A percentile compares a stretch with the other conserved stretches of the same genome.
Evolutionary conservation across 768 basidiomycete genomes (phyloP).

Genomic region (Terana coerulea): DNA sequence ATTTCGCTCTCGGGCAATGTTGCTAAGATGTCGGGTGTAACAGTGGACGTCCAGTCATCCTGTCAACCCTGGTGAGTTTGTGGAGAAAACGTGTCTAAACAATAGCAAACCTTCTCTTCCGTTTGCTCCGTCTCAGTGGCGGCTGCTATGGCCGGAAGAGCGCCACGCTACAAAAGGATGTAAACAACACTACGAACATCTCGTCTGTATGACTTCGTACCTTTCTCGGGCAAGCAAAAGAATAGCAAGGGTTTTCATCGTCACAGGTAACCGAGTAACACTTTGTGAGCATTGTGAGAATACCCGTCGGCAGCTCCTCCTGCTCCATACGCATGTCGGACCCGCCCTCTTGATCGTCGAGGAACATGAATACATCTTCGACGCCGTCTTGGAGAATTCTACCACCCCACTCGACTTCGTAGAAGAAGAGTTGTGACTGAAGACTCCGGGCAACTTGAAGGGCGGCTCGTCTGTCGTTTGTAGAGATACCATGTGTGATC

Average conservation of each 20-base stretch:
- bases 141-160: conserved; percentile 15
- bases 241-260: conserved; percentile 79
- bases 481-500: conserved; percentile 67
- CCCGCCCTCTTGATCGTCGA: conserved; percentile 72
- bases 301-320: conserved; percentile 81
- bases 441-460: conserved; percentile 86
- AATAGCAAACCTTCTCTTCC: conserved; percentile 25
- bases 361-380: conserved; percentile 91
- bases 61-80: too few relatives aligned
- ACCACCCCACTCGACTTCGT: conserved; percentile 94
- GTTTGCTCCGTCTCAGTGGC: conserved; percentile 18
- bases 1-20: conserved; percentile 75
- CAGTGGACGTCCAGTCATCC: conserved; percentile 50
- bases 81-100: too few relatives aligned
- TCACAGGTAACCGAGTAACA: conserved; percentile 89
- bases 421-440: conserved; percentile 91
- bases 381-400: conserved; percentile 80
- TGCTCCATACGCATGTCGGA: conserved; percentile 58
- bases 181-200: background rate
- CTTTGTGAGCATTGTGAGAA: conserved; percentile 83
- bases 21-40: conserved; percentile 44
- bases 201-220: conserved; percentile 33
- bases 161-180: conserved; percentile 13
- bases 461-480: conserved; percentile 78
- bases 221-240: conserved; percentile 73